Conservation (phyloP, 2,329 filamentous ascomycete species). For the Cryphonectria nitschkei region DNA sequence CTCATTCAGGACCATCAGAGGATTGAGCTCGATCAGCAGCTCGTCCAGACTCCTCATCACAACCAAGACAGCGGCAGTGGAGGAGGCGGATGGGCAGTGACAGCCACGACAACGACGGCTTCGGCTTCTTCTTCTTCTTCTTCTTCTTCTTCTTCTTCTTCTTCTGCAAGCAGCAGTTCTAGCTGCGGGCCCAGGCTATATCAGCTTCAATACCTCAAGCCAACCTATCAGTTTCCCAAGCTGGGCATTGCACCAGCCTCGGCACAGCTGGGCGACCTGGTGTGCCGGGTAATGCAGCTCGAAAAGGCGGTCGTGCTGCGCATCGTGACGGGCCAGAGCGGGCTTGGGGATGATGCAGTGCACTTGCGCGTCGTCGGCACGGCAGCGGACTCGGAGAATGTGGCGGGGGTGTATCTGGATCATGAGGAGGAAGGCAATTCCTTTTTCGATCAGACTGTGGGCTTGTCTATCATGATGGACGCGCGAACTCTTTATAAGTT, state of each 20-base stretch:
- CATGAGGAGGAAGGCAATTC: neutral
- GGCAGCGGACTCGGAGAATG: neutral
- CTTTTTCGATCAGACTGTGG: neutral
- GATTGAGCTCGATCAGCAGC: neutral
- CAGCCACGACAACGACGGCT: no score
- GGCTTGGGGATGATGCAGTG: neutral
- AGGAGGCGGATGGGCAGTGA: neutral
- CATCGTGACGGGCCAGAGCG: neutral
- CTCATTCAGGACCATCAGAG: conserved; percentile 1
- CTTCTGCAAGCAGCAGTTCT: neutral
- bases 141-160: neutral
- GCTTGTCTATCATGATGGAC: neutral
- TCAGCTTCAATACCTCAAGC: neutral
- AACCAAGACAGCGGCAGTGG: neutral
- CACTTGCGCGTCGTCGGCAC: neutral
- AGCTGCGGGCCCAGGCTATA: neutral
- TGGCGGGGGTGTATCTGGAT: neutral
- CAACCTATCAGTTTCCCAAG: neutral
- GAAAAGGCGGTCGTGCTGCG: neutral
- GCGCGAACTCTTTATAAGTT: neutral
- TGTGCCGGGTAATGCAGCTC: neutral
- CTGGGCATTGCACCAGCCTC: neutral
- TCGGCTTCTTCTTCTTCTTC: neutral
- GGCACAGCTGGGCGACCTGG: conserved; percentile 11
- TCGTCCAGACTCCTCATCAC: neutral